These are phyloP conservation scores for Boletus rubroflammeus DNA, from an alignment of 768 basidiomycete species.

Conservation along the genomic window DNA sequence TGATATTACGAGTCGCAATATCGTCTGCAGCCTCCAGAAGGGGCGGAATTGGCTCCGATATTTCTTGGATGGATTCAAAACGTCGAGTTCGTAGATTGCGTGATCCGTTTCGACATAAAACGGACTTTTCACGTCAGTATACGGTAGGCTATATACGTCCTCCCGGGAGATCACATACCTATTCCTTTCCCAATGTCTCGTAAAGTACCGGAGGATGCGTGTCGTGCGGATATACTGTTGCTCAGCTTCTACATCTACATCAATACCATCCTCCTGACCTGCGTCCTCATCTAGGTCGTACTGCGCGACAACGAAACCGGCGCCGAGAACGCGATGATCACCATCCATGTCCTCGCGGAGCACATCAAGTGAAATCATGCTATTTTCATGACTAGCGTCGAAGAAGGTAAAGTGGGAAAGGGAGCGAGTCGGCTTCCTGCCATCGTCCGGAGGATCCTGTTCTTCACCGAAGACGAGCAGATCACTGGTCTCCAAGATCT, in stretches of 20 bases:
- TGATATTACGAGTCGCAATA: constrained; percentile 48
- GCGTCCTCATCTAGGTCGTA: constrained; percentile 58
- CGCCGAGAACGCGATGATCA: constrained; percentile 47
- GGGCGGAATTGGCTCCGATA: constrained; percentile 43
- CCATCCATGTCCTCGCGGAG: constrained; percentile 45
- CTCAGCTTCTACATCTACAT: constrained; percentile 32
- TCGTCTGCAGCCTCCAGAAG: constrained; percentile 50
- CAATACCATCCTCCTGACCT: constrained; percentile 52
- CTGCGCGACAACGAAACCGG: constrained; percentile 48
- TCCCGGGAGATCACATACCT: constrained; percentile 42
- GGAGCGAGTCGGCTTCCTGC: constrained; percentile 51
- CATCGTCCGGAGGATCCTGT: constrained; percentile 33
- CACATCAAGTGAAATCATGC: constrained; percentile 45
- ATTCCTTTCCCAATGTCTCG: constrained; percentile 48
- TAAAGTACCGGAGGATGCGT: constrained; percentile 43
- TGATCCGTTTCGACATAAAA: constrained; percentile 61
- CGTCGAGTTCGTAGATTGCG: constrained; percentile 59
- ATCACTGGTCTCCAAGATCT: constrained; percentile 34
- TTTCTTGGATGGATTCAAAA: constrained; percentile 35
- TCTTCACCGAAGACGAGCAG: constrained; percentile 43
- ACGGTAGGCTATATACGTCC: background rate
- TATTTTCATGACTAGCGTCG: constrained; percentile 44
- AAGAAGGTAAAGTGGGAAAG: constrained; percentile 60
- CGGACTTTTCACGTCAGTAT: constrained; percentile 39
- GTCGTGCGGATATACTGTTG: constrained; percentile 44